Base-by-base conservation (phyloP, 148 eudicot genomes). In the Chenopodium berlandieri region DNA sequence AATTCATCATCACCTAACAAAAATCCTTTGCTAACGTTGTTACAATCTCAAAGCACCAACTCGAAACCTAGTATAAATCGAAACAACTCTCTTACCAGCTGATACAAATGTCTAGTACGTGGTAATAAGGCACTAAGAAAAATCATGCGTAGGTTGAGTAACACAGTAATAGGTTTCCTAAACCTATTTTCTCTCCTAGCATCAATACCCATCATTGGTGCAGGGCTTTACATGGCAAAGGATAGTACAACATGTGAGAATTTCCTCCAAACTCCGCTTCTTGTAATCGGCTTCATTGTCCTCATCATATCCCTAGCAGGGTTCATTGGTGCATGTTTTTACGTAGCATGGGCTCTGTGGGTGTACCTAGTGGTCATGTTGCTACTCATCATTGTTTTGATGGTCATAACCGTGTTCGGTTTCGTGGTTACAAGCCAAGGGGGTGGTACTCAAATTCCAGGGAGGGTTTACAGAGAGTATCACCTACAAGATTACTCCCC, bases 161-260 rank as follows among this genome's bases (percentile, higher is more conserved):
- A 96, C 95, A 88, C 97, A 14, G 89, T 92, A 11, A 91, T 96
- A 62, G 99, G 99, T 9, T 89, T 94, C 87, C 79, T 96, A 48
- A 96, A 96, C 95, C 92, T 96, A 17, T 84, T 96, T 75, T 86
- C 99, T 1, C 91, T 96, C 14, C 82, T 96, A 66, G 91, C 95
- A n/a, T 96, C 99, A 0, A 94, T 96, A n/a, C 99, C 99, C 1
- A 96, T 96, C 31, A 94, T 96, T 13, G 97, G 94, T 12, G 98
- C 94, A 4, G 99, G 97, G 4, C 75, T 96, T 50, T 92, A 96
- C 91, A 89, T 96, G 94, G 92, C 98, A 0, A 86, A 80, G 63
- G 88, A 85, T 80, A 89, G 88, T 52, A 89, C 98, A 2, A 88
- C 98, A 2, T 96, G 99, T 73, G 93, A 90, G 31, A 90, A 81